Evolutionary conservation across 169 alveolate species (phyloP).

Genomic region (Pseudocohnilembus persalinus): DNA sequence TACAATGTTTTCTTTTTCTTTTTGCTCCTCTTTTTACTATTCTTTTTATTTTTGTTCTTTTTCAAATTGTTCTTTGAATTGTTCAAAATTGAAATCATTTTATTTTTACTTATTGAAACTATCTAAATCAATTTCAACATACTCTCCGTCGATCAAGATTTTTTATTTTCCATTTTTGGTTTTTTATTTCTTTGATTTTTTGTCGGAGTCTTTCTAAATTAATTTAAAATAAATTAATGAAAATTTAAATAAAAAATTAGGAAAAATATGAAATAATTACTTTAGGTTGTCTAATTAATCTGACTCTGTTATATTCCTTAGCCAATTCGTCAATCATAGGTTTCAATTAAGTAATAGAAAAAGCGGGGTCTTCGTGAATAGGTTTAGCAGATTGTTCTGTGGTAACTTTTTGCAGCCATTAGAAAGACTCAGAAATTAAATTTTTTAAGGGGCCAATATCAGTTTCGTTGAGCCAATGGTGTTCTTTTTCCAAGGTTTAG

Average conservation of each 20-base stretch:
- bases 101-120: not conserved
- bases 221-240: too few species aligned
- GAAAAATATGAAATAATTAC: too few species aligned
- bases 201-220: not conserved
- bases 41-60: not conserved
- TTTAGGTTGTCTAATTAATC: constrained; percentile 36
- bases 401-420: constrained; percentile 19
- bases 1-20: not conserved
- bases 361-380: constrained; percentile 42
- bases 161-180: not conserved
- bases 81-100: not conserved
- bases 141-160: not conserved
- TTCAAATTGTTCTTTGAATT: not conserved
- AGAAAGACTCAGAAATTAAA: constrained; percentile 5
- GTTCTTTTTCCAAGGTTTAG: constrained; percentile 7
- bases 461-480: constrained; percentile 31
- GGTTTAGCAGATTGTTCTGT: constrained; percentile 10
- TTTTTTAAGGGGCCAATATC: constrained; percentile 6
- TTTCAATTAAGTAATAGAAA: constrained; percentile 25
- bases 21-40: not conserved
- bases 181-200: too few species aligned
- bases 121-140: not conserved
- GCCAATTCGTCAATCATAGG: constrained; percentile 25
- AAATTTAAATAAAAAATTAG: too few species aligned
- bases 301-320: constrained; percentile 32